Conservation (phyloP, 1,139 yeast species). For the Debaryomyces coudertii region DNA sequence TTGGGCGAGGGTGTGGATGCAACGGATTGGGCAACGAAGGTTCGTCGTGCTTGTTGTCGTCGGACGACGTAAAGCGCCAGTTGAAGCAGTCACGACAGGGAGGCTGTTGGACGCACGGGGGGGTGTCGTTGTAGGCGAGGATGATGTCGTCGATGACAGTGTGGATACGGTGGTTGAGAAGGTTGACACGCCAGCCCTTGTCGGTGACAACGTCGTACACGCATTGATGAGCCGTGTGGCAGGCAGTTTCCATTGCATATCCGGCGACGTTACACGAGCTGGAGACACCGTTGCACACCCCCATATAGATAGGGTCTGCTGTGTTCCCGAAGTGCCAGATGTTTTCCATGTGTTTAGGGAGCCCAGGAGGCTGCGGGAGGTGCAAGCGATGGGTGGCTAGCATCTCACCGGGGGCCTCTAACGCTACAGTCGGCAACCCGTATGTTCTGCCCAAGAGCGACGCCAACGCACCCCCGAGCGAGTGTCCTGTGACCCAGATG, state of each 20-base stretch:
- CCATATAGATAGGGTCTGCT: conserved; percentile 97
- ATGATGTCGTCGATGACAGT: conserved; percentile 87
- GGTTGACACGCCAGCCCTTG: conserved; percentile 87
- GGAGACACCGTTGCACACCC: conserved; percentile 94
- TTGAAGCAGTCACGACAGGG: conserved; percentile 89
- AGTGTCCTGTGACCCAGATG: conserved; percentile 95
- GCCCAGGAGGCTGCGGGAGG: conserved; percentile 90
- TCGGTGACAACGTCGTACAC: conserved; percentile 89
- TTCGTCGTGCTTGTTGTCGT: conserved; percentile 43
- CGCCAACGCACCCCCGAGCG: conserved; percentile 89
- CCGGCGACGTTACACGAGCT: conserved; percentile 91
- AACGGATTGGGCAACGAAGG: conserved; percentile 46
- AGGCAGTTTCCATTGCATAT: conserved; percentile 95
- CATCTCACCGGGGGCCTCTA: conserved; percentile 92
- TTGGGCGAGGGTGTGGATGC: conserved; percentile 21
- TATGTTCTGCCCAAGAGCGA: conserved; percentile 83
- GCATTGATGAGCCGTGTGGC: conserved; percentile 91
- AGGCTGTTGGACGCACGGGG: conserved; percentile 72
- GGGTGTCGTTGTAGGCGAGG: conserved; percentile 71
- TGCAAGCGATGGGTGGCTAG: conserved; percentile 83
- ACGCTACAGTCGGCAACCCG: conserved; percentile 88
- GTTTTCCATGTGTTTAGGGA: conserved; percentile 77
- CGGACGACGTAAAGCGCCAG: conserved; percentile 77
- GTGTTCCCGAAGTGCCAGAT: conserved; percentile 97
- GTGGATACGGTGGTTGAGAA: conserved; percentile 87